phyloP scores from a whole-genome alignment of 2,329 filamentous ascomycete species.

The Didymella sp. region DNA sequence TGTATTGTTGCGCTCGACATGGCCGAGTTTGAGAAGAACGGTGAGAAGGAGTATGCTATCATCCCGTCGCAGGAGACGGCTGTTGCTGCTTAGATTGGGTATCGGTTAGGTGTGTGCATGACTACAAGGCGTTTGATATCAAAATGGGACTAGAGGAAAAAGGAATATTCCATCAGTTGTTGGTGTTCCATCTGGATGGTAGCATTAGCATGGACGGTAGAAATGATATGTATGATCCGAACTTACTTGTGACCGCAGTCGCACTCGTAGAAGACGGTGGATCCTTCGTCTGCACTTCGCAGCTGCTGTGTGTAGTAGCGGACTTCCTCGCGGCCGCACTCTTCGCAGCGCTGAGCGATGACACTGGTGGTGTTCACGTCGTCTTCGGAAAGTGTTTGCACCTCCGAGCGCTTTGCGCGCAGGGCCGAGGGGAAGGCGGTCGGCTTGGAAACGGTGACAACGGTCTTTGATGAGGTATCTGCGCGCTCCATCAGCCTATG shows the following conservation, averaged over 20 bases:
- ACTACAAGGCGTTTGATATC: conserved; percentile 33
- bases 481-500: conserved; percentile 7
- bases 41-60: conserved; percentile 88
- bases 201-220: conserved; percentile 25
- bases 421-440: conserved; percentile 90
- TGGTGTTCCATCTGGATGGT: conserved; percentile 60
- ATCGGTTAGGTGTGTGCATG: conserved; percentile 24
- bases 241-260: conserved; percentile 83
- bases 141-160: conserved; percentile 22
- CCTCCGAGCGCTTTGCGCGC: conserved; percentile 82
- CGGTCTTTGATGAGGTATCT: conserved; percentile 66
- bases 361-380: conserved; percentile 77
- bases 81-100: conserved; percentile 32
- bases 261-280: conserved; percentile 88
- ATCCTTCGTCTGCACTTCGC: conserved; percentile 92
- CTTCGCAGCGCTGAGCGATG: conserved; percentile 74
- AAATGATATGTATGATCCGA: neutral
- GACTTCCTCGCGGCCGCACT: conserved; percentile 83
- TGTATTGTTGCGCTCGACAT: conserved; percentile 96
- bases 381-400: conserved; percentile 79
- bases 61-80: conserved; percentile 64
- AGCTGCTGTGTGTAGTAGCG: conserved; percentile 85
- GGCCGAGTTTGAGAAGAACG: conserved; percentile 93
- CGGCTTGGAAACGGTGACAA: conserved; percentile 83
- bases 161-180: conserved; percentile 61